A percentile compares a stretch with the other conserved stretches of the same genome.
Conservation (phyloP, 495 filamentous ascomycete genomes). For the Aspergillus nanangensis region DNA sequence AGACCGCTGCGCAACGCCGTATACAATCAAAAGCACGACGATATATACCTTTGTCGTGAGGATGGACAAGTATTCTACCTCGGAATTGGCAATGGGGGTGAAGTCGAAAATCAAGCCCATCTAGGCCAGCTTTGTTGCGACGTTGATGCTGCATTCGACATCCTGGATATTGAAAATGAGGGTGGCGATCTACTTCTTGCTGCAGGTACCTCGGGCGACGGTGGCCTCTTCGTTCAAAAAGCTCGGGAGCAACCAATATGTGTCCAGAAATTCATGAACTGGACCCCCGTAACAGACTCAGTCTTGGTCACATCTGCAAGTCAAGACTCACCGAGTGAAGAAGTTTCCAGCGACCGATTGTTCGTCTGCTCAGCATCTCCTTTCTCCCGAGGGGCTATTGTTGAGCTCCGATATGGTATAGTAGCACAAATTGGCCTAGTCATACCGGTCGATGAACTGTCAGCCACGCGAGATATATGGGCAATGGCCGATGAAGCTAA, state of each 20-base stretch:
- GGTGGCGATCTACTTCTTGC: constrained; percentile 73
- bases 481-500: constrained; percentile 43
- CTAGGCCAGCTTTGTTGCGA: constrained; percentile 39
- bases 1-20: constrained; percentile 58
- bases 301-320: constrained; percentile 38
- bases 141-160: constrained; percentile 43
- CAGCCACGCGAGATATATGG: constrained; percentile 40
- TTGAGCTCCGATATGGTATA: constrained; percentile 67
- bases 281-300: constrained; percentile 77
- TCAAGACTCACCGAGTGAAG: constrained; percentile 12
- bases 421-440: constrained; percentile 60
- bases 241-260: constrained; percentile 43
- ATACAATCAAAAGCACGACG: constrained; percentile 58
- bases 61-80: constrained; percentile 70
- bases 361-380: constrained; percentile 39
- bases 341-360: constrained; percentile 25
- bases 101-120: constrained; percentile 30
- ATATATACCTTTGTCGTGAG: constrained; percentile 74
- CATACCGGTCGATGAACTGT: constrained; percentile 39
- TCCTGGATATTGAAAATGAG: constrained; percentile 42
- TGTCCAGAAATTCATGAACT: constrained; percentile 67
- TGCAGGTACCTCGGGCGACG: constrained; percentile 77
- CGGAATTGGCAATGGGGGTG: constrained; percentile 50
- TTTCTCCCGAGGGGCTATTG: constrained; percentile 53
- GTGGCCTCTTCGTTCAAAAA: constrained; percentile 69